Percentiles rank a stretch among this genome's conserved stretches.
These are phyloP conservation scores for Arthrocladium fulminans DNA, from an alignment of 2,329 filamentous ascomycete genomes.

Conservation along the genomic window DNA sequence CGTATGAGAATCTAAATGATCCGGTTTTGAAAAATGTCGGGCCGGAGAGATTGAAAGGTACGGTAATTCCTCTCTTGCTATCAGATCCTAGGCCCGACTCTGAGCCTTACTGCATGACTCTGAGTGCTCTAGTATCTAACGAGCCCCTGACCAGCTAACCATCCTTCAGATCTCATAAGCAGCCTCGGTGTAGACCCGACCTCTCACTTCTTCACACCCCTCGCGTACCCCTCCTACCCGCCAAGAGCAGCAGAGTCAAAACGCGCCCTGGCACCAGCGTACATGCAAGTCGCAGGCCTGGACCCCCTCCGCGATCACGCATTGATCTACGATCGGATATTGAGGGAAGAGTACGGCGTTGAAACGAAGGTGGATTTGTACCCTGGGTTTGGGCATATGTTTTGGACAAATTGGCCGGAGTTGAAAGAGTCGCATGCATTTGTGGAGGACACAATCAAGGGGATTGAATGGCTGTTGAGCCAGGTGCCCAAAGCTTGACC, in stretches of 20 bases:
- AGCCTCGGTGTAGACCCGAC: not conserved
- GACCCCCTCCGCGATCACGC: conserved; percentile 20
- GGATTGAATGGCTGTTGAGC: not conserved
- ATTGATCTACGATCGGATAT: conserved; percentile 15
- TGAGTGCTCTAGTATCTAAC: too few relatives aligned
- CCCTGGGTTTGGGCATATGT: conserved; percentile 25
- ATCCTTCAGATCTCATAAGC: not conserved
- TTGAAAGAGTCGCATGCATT: not conserved
- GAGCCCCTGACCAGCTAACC: not conserved
- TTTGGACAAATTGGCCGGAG: conserved; percentile 19
- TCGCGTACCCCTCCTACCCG: conserved; percentile 2
- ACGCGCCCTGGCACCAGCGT: conserved; percentile 11
- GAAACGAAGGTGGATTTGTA: conserved; percentile 24
- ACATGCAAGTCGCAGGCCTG: conserved; percentile 20
- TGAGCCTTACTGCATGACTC: too few relatives aligned
- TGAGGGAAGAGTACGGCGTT: conserved; percentile 16
- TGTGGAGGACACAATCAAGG: conserved; percentile 2
- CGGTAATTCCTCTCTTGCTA: too few relatives aligned
- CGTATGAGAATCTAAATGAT: conserved; percentile 1
- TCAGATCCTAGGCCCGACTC: too few relatives aligned
- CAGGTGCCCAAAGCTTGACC: not conserved
- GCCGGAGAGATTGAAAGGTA: not conserved
- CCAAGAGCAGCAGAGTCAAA: not conserved
- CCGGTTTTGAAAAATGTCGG: not conserved
- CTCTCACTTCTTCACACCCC: not conserved